Evolutionary conservation across 2,329 filamentous ascomycete genomes (phyloP).

Genomic region (Fusarium sp.): DNA sequence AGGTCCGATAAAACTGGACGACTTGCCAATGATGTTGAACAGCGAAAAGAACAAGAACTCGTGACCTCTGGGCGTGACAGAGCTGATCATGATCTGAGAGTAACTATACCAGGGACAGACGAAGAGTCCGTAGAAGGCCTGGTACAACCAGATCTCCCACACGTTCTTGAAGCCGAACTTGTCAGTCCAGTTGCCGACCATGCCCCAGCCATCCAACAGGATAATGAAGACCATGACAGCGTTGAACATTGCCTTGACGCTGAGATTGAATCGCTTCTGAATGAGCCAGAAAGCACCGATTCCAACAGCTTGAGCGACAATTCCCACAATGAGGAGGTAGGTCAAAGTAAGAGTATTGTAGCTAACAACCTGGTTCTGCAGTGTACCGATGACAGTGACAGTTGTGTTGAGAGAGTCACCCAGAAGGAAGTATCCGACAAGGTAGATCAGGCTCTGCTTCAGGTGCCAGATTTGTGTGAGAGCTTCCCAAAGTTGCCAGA

Average conservation of each 20-base stretch:
- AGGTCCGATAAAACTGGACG: slow-evolving; percentile 75
- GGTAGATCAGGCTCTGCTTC: slow-evolving; percentile 74
- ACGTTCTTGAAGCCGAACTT: slow-evolving; percentile 60
- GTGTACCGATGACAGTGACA: slow-evolving; percentile 73
- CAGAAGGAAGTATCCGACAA: slow-evolving; percentile 75
- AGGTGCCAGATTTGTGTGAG: slow-evolving; percentile 71
- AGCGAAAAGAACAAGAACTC: slow-evolving; percentile 79
- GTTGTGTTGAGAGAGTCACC: slow-evolving; percentile 79
- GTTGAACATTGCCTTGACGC: slow-evolving; percentile 78
- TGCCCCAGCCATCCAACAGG: slow-evolving; percentile 65
- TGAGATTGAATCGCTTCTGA: slow-evolving; percentile 69
- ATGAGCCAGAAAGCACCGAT: slow-evolving; percentile 73
- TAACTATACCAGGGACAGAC: slow-evolving; percentile 80
- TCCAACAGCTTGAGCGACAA: slow-evolving; percentile 71
- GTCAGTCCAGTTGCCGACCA: slow-evolving; percentile 61
- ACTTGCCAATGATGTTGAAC: slow-evolving; percentile 77
- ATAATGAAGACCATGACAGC: slow-evolving; percentile 71
- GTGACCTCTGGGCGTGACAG: slow-evolving; percentile 75
- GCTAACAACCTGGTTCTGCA: slow-evolving; percentile 73
- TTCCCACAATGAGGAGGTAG: slow-evolving; percentile 75
- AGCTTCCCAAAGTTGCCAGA: slow-evolving; percentile 72
- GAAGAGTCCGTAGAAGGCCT: slow-evolving; percentile 72
- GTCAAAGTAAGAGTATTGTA: slow-evolving; percentile 75
- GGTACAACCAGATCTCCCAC: slow-evolving; percentile 62
- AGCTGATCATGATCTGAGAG: slow-evolving; percentile 77